Evolutionary conservation across 352 stramenopile genomes (phyloP), one percentile per base, ranked within the genome.

Genomic region (Peronospora farinosa): DNA sequence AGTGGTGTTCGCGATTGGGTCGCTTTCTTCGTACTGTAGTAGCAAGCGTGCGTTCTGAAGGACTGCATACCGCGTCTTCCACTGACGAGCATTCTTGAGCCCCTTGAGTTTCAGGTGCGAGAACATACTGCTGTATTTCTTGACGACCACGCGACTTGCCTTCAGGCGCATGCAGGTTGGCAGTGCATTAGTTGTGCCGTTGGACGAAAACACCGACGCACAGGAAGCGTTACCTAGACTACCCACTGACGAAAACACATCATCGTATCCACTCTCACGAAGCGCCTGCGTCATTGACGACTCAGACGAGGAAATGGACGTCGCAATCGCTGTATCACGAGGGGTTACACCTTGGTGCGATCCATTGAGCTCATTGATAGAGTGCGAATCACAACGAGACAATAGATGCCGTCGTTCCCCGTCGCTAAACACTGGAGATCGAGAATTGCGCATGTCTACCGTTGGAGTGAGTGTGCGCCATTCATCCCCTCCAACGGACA

Each of bases 41-140:
- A 86, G 46, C 30, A 94, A 61, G 11, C 72, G 67, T 38, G 72
- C 56, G 37, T 73, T 83, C 36, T 92, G 69, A 19, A 94, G 47
- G 23, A 92, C 74, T 2, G 83, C 83, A 43, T 77, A 92, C n/a
- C 83, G 80, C 25, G 76, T 78, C 54, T 94, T 94, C 83, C 83
- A 94, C 45, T 86, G 65, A 7, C 77, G 64, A 28, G 65, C 60
- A 38, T 70, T 86, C 38, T 67, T 71, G 40, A 71, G 62, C 13
- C 76, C 69, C 37, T 78, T 84, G 46, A 86, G 56, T 46, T 90
- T 85, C 49, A 90, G 47, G 40, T 87, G 77, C 19, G 80, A 73
- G 41, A 92, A 86, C 42, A 92, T 54, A 47, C 80, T 89, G 44
- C 69, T 75, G 36, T 84, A 69, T 56, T 92, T 94, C 57, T 88